Evolutionary conservation across 2,329 filamentous ascomycete genomes (phyloP), one percentile per base, ranked within the genome.

Genomic region (Cordyceps fumosorosea): DNA sequence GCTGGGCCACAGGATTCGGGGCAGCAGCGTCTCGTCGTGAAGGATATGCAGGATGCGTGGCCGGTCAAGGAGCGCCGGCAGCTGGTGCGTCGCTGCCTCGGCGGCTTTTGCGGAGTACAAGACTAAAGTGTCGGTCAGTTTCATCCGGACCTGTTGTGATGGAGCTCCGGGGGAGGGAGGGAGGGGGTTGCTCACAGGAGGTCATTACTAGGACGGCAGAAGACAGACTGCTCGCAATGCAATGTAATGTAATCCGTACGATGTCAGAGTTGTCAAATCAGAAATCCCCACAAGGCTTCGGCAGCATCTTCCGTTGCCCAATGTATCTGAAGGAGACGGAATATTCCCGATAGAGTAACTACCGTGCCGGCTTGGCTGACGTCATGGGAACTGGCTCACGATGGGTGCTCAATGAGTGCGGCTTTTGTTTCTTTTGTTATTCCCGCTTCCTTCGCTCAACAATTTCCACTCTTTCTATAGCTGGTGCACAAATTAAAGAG

Each of bases 281-380:
- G 11, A 29, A 32, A 14, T n/a, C 40, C 14, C 53, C 40, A 56
- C 53, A 29, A 20, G 37, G 11, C 7, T 12, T 6, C 40, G 3
- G 18, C 40, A 56, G 6, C 12, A 56, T 56, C 22, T 55, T 55
- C 16, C 22, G 16, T 44, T 3, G 7, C 7, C 16, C 18, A 24
- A 52, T 32, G 34, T 20, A 26, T 42, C 16, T 32, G 29, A 3
- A 5, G 7, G n/a, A 56, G 20, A 34, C 16, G n/a, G 55, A 14
- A 32, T 22, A 32, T 37, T 32, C 16, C 42, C 26, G 26, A 12
- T n/a, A 26, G 22, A 16, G 42, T 48, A 3, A 42, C 10, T 37
- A 12, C 34, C 55, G 55, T 48, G 12, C 55, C 55, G 29, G 12
- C 55, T 57, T 50, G 44, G 44, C 55, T 57, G 55, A 57, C 55